Conservation (phyloP, 345 rosid genomes). For the Balakata baccata region DNA sequence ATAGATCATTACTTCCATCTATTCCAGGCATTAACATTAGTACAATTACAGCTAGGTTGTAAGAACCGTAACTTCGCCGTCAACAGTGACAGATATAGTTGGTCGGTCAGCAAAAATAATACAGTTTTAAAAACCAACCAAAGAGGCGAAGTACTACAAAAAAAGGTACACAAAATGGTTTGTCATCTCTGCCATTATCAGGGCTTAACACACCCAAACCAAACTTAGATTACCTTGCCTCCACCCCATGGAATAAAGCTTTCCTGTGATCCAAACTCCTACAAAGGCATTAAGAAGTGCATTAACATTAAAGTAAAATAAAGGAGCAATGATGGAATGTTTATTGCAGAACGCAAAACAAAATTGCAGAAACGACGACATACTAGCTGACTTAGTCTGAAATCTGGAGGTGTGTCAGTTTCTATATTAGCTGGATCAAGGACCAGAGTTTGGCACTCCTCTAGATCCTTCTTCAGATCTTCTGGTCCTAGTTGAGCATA, state of each 20-base stretch:
- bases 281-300: slow-evolving; percentile 9
- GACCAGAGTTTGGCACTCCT: slow-evolving; percentile 70
- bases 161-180: not conserved
- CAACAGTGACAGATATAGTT: slow-evolving; percentile 4
- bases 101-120: slow-evolving; percentile 8
- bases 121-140: not conserved
- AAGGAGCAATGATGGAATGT: not conserved
- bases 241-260: slow-evolving; percentile 83
- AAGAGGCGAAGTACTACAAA: not conserved
- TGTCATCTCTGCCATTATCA: not conserved
- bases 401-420: slow-evolving; percentile 89
- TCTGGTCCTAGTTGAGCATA: slow-evolving; percentile 73
- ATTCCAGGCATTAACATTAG: too few species aligned
- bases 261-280: slow-evolving; percentile 96
- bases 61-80: not conserved
- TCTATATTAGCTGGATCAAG: slow-evolving; percentile 78
- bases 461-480: slow-evolving; percentile 74
- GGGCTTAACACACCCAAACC: not conserved
- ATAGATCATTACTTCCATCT: not conserved
- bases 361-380: slow-evolving; percentile 11
- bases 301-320: not conserved
- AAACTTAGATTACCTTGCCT: slow-evolving; percentile 35
- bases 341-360: not conserved
- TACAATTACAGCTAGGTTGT: not conserved
- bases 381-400: slow-evolving; percentile 93